Evolutionary conservation across 1,284 basidiomycete species (phyloP).

Genomic region (Xanthoconium separans): DNA sequence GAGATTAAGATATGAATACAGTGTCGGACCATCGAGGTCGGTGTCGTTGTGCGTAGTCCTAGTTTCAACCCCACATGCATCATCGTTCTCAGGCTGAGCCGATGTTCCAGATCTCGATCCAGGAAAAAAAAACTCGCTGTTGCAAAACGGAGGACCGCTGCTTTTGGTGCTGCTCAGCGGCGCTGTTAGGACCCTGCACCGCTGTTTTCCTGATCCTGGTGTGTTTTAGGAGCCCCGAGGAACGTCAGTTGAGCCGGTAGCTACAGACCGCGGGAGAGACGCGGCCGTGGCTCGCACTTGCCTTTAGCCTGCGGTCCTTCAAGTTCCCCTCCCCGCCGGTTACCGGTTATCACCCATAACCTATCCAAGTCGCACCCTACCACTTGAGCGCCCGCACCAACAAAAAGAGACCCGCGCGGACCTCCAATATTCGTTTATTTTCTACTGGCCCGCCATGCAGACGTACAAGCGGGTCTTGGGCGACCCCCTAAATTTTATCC

Average conservation of each 20-base stretch:
- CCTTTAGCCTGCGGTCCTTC: not conserved
- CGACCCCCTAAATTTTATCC: not conserved
- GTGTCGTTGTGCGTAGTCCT: conserved; percentile 5
- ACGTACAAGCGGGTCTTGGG: not conserved
- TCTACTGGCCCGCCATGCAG: not conserved
- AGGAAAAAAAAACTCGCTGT: conserved; percentile 26
- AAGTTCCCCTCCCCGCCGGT: not conserved
- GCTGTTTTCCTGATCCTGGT: conserved; percentile 12
- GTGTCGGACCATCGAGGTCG: conserved; percentile 7
- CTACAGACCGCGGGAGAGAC: conserved; percentile 9
- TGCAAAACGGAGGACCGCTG: conserved; percentile 31
- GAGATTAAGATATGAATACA: conserved; percentile 9
- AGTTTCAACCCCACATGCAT: conserved; percentile 25
- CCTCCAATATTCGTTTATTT: conserved; percentile 6
- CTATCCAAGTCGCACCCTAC: not conserved
- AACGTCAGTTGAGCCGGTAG: conserved; percentile 4
- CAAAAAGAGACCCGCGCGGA: not conserved
- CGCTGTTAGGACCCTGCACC: conserved; percentile 29
- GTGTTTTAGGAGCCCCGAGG: conserved; percentile 11
- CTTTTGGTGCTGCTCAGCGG: conserved; percentile 28
- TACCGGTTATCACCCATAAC: not conserved
- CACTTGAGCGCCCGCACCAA: not conserved
- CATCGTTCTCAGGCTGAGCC: conserved; percentile 14
- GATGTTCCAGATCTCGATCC: conserved; percentile 31
- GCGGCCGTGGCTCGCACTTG: conserved; percentile 16